Evolutionary conservation across 805 yeast genomes (phyloP).

Genomic region (Starmerella potacharoeniae): DNA sequence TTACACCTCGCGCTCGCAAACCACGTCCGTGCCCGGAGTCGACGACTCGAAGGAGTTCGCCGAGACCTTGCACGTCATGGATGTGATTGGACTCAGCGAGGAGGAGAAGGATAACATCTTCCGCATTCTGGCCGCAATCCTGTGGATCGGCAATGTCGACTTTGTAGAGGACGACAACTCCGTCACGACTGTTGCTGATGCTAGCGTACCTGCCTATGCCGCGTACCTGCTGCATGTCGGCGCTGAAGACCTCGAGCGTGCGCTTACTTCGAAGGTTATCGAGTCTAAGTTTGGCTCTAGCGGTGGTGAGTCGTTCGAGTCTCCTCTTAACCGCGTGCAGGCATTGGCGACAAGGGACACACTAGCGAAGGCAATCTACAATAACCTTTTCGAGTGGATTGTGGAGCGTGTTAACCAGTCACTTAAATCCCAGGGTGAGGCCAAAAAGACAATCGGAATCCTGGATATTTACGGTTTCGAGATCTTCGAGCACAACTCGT

Average conservation of each 20-base stretch:
- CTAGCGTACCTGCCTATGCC: constrained; percentile 85
- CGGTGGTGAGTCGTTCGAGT: constrained; percentile 88
- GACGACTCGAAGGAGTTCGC: constrained; percentile 70
- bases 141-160: constrained; percentile 91
- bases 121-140: constrained; percentile 65
- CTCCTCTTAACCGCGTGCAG: constrained; percentile 81
- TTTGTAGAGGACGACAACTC: constrained; percentile 73
- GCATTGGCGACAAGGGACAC: constrained; percentile 91
- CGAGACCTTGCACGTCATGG: constrained; percentile 81
- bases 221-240: constrained; percentile 83
- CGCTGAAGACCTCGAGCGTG: constrained; percentile 48
- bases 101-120: constrained; percentile 85
- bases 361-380: constrained; percentile 85
- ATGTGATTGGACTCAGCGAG: constrained; percentile 67
- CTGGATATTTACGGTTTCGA: constrained; percentile 94
- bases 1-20: constrained; percentile 77
- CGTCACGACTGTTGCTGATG: constrained; percentile 68
- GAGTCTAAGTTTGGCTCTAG: constrained; percentile 84
- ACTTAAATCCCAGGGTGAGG: constrained; percentile 41
- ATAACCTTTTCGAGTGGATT: constrained; percentile 91
- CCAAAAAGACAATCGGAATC: constrained; percentile 63
- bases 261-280: constrained; percentile 69
- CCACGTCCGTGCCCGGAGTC: constrained; percentile 75
- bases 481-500: constrained; percentile 87
- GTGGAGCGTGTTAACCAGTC: constrained; percentile 82